Conservation (phyloP, 805 yeast genomes). For the Schizosaccharomyces japonicus region DNA sequence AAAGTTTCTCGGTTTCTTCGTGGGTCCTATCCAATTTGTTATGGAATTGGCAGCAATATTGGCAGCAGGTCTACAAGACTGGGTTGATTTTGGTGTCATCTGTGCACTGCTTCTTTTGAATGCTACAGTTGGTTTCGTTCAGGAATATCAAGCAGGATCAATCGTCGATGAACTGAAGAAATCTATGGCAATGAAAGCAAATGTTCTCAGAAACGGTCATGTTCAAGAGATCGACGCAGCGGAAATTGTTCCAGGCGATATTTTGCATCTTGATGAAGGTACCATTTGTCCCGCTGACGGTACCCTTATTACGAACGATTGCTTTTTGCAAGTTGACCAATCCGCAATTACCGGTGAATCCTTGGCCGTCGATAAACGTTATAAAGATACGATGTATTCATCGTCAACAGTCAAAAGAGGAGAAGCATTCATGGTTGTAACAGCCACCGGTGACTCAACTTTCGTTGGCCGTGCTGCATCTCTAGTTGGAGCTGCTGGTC, state of each 20-base stretch:
- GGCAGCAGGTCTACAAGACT: slow-evolving; percentile 90
- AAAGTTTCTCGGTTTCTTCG: slow-evolving; percentile 67
- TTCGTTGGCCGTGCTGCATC: slow-evolving; percentile 96
- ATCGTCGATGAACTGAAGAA: slow-evolving; percentile 90
- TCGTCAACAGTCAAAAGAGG: slow-evolving; percentile 91
- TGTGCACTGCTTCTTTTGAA: slow-evolving; percentile 65
- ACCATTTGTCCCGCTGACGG: slow-evolving; percentile 84
- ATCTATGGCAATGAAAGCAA: slow-evolving; percentile 76
- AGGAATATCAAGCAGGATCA: slow-evolving; percentile 95
- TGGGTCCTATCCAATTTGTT: slow-evolving; percentile 90
- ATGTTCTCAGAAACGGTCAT: slow-evolving; percentile 62
- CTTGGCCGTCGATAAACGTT: slow-evolving; percentile 74
- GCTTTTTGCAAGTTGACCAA: slow-evolving; percentile 79
- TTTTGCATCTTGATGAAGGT: slow-evolving; percentile 80
- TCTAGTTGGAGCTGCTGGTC: slow-evolving; percentile 78
- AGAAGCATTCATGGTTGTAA: slow-evolving; percentile 80
- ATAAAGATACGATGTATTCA: slow-evolving; percentile 70
- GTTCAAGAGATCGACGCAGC: slow-evolving; percentile 53
- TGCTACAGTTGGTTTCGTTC: slow-evolving; percentile 87
- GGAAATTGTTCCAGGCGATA: slow-evolving; percentile 89
- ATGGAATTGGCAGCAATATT: slow-evolving; percentile 89
- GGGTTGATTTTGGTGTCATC: slow-evolving; percentile 98
- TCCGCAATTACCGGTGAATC: slow-evolving; percentile 97
- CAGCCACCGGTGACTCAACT: slow-evolving; percentile 87
- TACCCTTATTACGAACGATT: slow-evolving; percentile 63